Evolutionary conservation across 495 filamentous ascomycete genomes (phyloP).

Genomic region (Lophiostoma macrostomum): DNA sequence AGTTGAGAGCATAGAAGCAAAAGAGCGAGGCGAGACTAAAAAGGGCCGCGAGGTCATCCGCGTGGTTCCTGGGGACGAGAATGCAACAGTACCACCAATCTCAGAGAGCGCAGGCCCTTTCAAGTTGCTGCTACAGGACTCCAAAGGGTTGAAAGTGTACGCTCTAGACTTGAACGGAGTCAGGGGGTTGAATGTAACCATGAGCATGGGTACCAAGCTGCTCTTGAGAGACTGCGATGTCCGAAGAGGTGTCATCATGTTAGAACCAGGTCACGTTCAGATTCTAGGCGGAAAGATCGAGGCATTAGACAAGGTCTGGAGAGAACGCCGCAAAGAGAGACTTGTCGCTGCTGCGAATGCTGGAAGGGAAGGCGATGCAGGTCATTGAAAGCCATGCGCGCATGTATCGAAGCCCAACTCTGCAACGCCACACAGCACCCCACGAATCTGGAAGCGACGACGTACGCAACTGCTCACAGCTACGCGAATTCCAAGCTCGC

Average conservation of each 20-base stretch:
- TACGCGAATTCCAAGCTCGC: too few relatives aligned
- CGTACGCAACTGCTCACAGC: too few relatives aligned
- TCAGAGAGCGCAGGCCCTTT: slow-evolving; percentile 56
- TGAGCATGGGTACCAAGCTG: slow-evolving; percentile 78
- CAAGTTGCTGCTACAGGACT: slow-evolving; percentile 80
- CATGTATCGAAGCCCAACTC: slow-evolving; percentile 3
- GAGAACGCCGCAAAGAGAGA: slow-evolving; percentile 64
- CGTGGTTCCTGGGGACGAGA: slow-evolving; percentile 55
- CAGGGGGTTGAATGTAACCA: slow-evolving; percentile 60
- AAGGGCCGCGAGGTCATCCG: slow-evolving; percentile 81
- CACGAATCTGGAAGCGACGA: too few relatives aligned
- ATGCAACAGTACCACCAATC: slow-evolving; percentile 34
- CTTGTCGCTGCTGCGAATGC: slow-evolving; percentile 53
- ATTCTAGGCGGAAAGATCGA: slow-evolving; percentile 89
- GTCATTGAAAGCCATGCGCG: neutral
- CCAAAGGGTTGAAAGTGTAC: slow-evolving; percentile 62
- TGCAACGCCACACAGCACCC: neutral
- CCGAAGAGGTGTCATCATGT: slow-evolving; percentile 71
- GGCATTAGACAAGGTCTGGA: slow-evolving; percentile 71
- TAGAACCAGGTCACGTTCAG: slow-evolving; percentile 61
- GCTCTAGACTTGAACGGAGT: slow-evolving; percentile 71
- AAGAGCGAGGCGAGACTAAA: slow-evolving; percentile 77
- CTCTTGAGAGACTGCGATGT: slow-evolving; percentile 64
- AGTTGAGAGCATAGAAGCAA: slow-evolving; percentile 78
- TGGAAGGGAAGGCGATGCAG: slow-evolving; percentile 2